A percentile compares a stretch with the other conserved stretches of the same genome.
These are phyloP conservation scores for Quercus lobata DNA, from an alignment of 331 rosid genomes.

Conservation along the genomic window DNA sequence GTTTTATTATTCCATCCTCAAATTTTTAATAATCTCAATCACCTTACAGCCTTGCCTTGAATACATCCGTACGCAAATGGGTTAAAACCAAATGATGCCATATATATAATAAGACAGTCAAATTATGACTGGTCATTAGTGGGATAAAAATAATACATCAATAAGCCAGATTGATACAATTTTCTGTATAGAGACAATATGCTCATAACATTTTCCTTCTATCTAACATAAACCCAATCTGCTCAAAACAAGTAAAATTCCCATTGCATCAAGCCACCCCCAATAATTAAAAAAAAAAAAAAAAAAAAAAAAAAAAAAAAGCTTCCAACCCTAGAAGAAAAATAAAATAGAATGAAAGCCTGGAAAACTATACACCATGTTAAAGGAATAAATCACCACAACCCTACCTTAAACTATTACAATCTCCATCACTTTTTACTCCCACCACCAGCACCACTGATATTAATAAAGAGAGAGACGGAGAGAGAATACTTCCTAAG, in stretches of 20 bases:
- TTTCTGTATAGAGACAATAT: neutral
- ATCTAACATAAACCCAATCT: neutral
- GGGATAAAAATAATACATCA: neutral
- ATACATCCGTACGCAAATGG: too few relatives aligned
- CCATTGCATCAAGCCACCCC: too few relatives aligned
- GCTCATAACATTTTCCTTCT: neutral
- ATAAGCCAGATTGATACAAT: neutral
- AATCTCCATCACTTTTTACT: neutral
- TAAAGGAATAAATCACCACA: neutral
- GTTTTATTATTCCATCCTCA: too few relatives aligned
- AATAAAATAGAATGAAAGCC: neutral
- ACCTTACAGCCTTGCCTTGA: too few relatives aligned
- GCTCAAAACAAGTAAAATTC: neutral
- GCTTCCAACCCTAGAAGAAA: neutral
- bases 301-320: neutral
- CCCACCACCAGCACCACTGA: neutral
- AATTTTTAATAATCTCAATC: too few relatives aligned
- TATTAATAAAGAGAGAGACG: neutral
- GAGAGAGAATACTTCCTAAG: neutral
- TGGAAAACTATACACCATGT: neutral
- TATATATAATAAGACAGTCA: too few relatives aligned
- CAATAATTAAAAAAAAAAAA: neutral
- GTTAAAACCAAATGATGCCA: too few relatives aligned
- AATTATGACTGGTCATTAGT: too few relatives aligned
- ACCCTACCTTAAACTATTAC: neutral